Percentiles rank a stretch among this genome's conserved stretches.
These are phyloP conservation scores for Mycocentrospora acerina DNA, from an alignment of 2,329 filamentous ascomycete genomes.

Conservation along the genomic window DNA sequence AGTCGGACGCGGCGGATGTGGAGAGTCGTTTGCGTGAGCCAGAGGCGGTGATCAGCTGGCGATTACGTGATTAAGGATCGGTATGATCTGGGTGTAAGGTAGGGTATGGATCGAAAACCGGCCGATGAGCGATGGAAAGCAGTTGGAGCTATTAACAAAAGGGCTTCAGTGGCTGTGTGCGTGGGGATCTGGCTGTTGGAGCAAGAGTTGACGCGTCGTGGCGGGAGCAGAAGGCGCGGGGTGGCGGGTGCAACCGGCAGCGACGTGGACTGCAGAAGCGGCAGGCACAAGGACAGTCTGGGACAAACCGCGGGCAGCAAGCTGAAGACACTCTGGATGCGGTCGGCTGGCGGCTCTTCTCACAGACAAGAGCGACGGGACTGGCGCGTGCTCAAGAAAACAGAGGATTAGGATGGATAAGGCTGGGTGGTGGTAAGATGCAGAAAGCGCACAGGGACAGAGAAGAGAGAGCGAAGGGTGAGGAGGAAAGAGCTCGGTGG, in stretches of 20 bases:
- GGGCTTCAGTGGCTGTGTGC: conserved; percentile 19
- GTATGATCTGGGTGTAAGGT: conserved; percentile 34
- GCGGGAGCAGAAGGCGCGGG: conserved; percentile 18
- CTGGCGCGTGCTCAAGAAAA: conserved; percentile 39
- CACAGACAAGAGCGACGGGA: conserved; percentile 37
- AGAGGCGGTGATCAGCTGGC: conserved; percentile 24
- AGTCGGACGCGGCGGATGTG: conserved; percentile 14
- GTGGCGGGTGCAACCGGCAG: conserved; percentile 16
- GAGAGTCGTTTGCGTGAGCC: conserved; percentile 23
- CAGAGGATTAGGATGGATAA: conserved; percentile 30
- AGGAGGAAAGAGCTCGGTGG: conserved; percentile 44
- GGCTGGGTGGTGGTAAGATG: conserved; percentile 37
- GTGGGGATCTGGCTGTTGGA: no score
- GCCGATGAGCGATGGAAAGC: conserved; percentile 41
- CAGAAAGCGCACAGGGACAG: conserved; percentile 33
- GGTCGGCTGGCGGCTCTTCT: conserved; percentile 29
- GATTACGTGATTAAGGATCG: conserved; percentile 47
- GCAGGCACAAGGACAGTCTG: conserved; percentile 33
- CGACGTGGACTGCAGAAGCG: conserved; percentile 17
- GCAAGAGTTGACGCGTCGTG: conserved; percentile 16
- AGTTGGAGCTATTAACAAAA: conserved; percentile 42
- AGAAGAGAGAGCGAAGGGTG: conserved; percentile 59
- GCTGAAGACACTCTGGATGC: no score
- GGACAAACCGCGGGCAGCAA: conserved; percentile 19
- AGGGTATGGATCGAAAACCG: conserved; percentile 36